Evolutionary conservation across 2,329 filamentous ascomycete genomes (phyloP).

Genomic region (Waltergamsia citrina): DNA sequence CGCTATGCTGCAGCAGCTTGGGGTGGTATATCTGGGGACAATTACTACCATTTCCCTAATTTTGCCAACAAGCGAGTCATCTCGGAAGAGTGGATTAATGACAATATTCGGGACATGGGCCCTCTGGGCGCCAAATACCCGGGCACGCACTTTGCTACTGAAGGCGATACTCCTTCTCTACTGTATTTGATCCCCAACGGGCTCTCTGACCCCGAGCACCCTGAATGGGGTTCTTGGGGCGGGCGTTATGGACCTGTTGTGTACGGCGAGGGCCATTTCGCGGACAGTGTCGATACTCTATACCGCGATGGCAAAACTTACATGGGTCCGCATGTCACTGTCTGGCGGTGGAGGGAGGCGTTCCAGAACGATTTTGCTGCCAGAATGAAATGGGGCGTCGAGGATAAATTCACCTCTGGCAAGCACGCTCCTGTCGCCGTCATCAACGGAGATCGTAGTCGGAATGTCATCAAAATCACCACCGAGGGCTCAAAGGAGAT

Average conservation of each 20-base stretch:
- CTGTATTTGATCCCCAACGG: constrained; percentile 17
- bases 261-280: constrained; percentile 16
- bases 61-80: constrained; percentile 33
- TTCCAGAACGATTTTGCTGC: constrained; percentile 32
- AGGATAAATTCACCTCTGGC: constrained; percentile 14
- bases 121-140: constrained; percentile 33
- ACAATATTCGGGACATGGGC: constrained; percentile 42
- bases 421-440: constrained; percentile 37
- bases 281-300: constrained; percentile 17
- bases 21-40: constrained; percentile 41
- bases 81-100: constrained; percentile 38
- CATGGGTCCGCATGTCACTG: constrained; percentile 20
- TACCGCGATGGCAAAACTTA: constrained; percentile 15
- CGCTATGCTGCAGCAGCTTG: constrained; percentile 44
- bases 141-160: constrained; percentile 37
- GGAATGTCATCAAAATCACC: constrained; percentile 25
- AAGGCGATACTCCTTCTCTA: constrained; percentile 42
- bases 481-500: constrained; percentile 28
- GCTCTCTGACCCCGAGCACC: constrained; percentile 35
- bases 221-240: constrained; percentile 38
- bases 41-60: constrained; percentile 26
- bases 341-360: constrained; percentile 30
- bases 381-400: constrained; percentile 27
- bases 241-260: constrained; percentile 30
- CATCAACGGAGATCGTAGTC: constrained; percentile 21